phyloP scores from a whole-genome alignment of 148 eudicot species.

The Camellia sinensis region DNA sequence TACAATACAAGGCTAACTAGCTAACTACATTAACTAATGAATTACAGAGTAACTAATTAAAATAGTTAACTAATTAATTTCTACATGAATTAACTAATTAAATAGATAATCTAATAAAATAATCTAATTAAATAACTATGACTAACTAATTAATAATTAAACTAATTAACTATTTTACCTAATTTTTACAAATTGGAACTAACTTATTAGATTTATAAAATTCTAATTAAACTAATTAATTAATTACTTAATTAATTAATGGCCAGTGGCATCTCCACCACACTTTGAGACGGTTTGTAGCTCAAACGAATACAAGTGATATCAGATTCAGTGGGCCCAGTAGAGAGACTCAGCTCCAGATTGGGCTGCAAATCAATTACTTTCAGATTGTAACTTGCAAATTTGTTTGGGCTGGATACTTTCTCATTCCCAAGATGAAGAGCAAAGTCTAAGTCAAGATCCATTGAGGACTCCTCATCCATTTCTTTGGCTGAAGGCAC shows the following conservation, averaged over 20 bases:
- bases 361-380: conserved; percentile 29
- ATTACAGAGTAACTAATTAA: too few relatives aligned
- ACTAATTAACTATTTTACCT: too few relatives aligned
- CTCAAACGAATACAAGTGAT: conserved; percentile 52
- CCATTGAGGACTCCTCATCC: conserved; percentile 80
- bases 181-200: too few relatives aligned
- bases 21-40: too few relatives aligned
- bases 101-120: too few relatives aligned
- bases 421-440: conserved; percentile 79
- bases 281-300: conserved; percentile 25
- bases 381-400: conserved; percentile 31
- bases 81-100: too few relatives aligned
- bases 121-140: too few relatives aligned
- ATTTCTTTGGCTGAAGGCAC: conserved; percentile 80
- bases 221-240: too few relatives aligned
- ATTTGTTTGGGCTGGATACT: conserved; percentile 47
- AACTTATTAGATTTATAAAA: too few relatives aligned
- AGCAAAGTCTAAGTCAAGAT: conserved; percentile 74
- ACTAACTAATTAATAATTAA: too few relatives aligned
- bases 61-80: too few relatives aligned
- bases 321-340: conserved; percentile 71
- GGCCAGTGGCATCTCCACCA: conserved; percentile 20
- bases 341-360: conserved; percentile 69
- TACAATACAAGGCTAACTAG: too few relatives aligned
- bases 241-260: neutral